Evolutionary conservation across 352 stramenopile genomes (phyloP), one percentile per base, ranked within the genome.

Genomic region (Phytopythium mirpurense): DNA sequence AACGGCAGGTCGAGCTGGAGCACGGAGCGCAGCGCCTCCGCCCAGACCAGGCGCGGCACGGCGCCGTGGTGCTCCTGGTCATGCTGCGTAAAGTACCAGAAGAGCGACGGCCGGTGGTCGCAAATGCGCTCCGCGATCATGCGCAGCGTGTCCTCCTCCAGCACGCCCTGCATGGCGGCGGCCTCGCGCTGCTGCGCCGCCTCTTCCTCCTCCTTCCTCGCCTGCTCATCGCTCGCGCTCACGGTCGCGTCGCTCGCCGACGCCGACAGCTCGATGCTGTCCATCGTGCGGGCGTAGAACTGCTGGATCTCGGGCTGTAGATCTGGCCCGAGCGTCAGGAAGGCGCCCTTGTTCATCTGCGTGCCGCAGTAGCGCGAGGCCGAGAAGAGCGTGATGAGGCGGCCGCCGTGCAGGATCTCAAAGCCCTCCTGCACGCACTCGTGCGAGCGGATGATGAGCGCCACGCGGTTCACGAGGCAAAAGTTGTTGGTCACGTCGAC

Each of bases 111-210:
- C 43, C 95, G 94, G 62, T 95, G 86, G 59, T 97, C 90, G 34
- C 89, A 91, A 55, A 98, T 95, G 21, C 87, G 83, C 63, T 97
- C 91, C 6, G 93, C 93, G 62, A 98, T 97, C 88, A 96, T 96
- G 24, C 85, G 86, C n/a, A 96, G 60, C 23, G 85, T 95, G 64
- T 96, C 87, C 42, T 93, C 86, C 51, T 96, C 87, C 24, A 97
- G 56, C 26, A 77, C 70, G 15, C 83, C 75, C 55, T 96, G 87
- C 56, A 93, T 70, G 45, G 90, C 72, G 2, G 73, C 72, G 19
- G 31, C 45, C 15, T 52, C 45, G 16, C 45, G 26, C 31, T 41
- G 26, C 45, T 52, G 45, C 34, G n/a, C 16, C n/a, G 45, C 45
- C 2, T 52, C 45, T 19, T 52, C 31, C 29, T 52, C 45, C 23